These are phyloP conservation scores for Mallotus japonicus DNA, from an alignment of 441 rosid species.

Conservation along the genomic window DNA sequence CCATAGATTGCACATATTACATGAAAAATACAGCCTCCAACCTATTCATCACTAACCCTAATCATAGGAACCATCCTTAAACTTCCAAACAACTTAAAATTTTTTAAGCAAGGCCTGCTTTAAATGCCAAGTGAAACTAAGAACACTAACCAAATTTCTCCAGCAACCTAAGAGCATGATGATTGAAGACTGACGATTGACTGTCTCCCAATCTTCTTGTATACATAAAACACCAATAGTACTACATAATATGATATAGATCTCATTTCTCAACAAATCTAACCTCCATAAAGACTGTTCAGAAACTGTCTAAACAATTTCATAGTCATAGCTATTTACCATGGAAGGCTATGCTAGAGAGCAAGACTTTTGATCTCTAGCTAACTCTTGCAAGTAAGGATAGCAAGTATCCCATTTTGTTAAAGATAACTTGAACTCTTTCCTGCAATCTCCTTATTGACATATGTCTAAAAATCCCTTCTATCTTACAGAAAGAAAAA, in stretches of 20 bases:
- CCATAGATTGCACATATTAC: background rate
- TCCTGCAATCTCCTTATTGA: too few relatives aligned
- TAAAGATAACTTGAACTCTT: too few relatives aligned
- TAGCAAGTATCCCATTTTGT: background rate
- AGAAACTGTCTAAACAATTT: background rate
- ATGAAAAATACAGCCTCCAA: conserved; percentile 1
- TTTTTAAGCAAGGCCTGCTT: background rate
- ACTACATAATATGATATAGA: background rate
- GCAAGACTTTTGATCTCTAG: too few relatives aligned
- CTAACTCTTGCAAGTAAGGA: background rate
- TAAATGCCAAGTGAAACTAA: background rate
- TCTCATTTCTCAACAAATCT: too few relatives aligned
- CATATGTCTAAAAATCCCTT: too few relatives aligned
- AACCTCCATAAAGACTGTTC: background rate
- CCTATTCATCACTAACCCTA: background rate
- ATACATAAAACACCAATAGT: background rate
- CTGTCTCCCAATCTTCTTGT: background rate
- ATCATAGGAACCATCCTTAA: background rate
- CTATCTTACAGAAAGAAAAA: too few relatives aligned
- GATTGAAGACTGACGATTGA: background rate
- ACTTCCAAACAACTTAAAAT: background rate
- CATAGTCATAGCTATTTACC: background rate
- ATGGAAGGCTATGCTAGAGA: too few relatives aligned
- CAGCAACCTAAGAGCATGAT: background rate
- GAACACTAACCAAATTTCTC: background rate